These are phyloP conservation scores for Trypanosoma theileri DNA, from an alignment of 208 protist species.

Conservation along the genomic window DNA sequence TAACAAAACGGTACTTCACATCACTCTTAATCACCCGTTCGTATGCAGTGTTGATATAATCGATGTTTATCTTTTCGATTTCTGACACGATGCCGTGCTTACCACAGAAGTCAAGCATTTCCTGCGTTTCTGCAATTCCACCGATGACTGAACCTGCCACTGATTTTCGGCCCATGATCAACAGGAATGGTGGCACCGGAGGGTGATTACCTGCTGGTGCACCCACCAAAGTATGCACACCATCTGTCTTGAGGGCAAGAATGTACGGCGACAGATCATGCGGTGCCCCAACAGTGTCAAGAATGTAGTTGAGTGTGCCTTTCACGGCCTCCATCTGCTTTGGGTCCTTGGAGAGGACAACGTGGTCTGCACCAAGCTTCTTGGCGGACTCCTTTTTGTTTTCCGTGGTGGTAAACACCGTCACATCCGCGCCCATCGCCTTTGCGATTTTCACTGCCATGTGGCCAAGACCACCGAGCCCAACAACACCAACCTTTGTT, in stretches of 20 bases:
- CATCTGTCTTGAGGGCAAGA: constrained; percentile 42
- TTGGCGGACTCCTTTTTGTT: constrained; percentile 61
- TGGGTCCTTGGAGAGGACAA: constrained; percentile 56
- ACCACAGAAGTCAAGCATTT: constrained; percentile 85
- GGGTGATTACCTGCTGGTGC: constrained; percentile 44
- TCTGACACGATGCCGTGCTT: constrained; percentile 67
- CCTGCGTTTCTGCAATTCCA: constrained; percentile 71
- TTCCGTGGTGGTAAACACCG: constrained; percentile 72
- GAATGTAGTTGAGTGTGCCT: constrained; percentile 55
- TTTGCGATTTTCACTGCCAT: constrained; percentile 85
- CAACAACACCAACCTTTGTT: constrained; percentile 70
- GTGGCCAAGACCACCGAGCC: constrained; percentile 89
- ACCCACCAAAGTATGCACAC: constrained; percentile 62
- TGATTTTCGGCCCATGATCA: constrained; percentile 29
- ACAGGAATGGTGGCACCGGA: constrained; percentile 31
- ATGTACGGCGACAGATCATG: constrained; percentile 62
- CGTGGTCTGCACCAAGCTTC: constrained; percentile 67
- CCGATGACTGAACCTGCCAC: constrained; percentile 65
- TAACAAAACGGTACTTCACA: constrained; percentile 78
- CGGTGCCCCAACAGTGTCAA: constrained; percentile 59
- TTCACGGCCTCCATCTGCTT: constrained; percentile 48
- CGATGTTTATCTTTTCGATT: constrained; percentile 63
- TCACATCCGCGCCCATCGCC: constrained; percentile 85
- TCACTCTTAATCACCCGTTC: constrained; percentile 66
- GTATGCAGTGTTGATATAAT: constrained; percentile 73